These are phyloP conservation scores for Cytospora piceae DNA, from an alignment of 2,329 filamentous ascomycete genomes.

Conservation along the genomic window DNA sequence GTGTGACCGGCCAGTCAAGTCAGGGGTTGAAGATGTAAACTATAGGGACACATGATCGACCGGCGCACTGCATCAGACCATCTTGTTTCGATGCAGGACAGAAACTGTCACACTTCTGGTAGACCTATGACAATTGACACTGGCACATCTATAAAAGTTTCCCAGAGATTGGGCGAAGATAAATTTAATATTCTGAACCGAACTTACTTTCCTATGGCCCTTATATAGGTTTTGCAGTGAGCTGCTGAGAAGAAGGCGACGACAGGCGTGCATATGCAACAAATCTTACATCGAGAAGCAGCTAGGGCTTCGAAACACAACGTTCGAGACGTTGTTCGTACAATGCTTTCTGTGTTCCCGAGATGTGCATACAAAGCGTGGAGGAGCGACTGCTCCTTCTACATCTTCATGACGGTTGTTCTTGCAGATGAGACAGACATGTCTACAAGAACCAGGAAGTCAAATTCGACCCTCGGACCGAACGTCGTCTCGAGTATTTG, in stretches of 20 bases:
- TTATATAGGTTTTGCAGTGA: not conserved
- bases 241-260: not conserved
- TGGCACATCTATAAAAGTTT: not conserved
- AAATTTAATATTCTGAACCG: not conserved
- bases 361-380: not conserved
- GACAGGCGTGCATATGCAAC: not conserved
- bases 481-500: not conserved
- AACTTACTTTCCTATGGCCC: too few species aligned
- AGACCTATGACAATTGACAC: not conserved
- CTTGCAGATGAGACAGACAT: not conserved
- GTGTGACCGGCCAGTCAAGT: too few species aligned
- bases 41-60: conserved; percentile 19
- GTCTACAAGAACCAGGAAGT: not conserved
- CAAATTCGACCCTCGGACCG: not conserved
- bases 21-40: not conserved
- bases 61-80: conserved; percentile 18
- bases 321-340: not conserved
- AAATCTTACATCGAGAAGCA: not conserved
- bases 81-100: conserved; percentile 21
- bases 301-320: not conserved
- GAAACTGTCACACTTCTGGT: not conserved
- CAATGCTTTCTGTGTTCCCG: not conserved
- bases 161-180: not conserved
- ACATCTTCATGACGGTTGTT: not conserved
- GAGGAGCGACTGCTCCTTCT: not conserved